phyloP scores from a whole-genome alignment of 2,329 filamentous ascomycete genomes.

The Pestalotiopsis sp. region DNA sequence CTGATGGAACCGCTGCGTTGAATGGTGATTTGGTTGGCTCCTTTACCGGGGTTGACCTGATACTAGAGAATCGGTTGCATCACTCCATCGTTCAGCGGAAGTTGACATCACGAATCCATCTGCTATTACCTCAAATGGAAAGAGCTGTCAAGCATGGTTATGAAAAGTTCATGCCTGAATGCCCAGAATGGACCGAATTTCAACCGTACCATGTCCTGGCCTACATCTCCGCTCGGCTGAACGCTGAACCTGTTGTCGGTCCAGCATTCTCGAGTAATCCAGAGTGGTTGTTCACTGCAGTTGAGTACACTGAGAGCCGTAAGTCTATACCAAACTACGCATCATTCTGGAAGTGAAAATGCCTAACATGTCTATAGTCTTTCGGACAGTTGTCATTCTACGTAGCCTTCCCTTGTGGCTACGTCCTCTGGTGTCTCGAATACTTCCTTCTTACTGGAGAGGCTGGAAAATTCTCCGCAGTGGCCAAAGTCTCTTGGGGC shows the following conservation, averaged over 20 bases:
- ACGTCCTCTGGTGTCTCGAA: constrained; percentile 11
- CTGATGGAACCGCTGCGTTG: too few species aligned
- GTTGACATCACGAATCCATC: constrained; percentile 16
- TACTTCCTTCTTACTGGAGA: constrained; percentile 20
- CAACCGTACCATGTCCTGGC: constrained; percentile 9
- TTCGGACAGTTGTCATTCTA: constrained; percentile 14
- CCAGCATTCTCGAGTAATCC: constrained; percentile 10
- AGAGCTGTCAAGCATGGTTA: background rate
- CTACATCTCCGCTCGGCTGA: constrained; percentile 5
- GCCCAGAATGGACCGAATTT: constrained; percentile 15
- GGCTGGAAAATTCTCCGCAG: constrained; percentile 3
- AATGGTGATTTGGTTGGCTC: constrained; percentile 15
- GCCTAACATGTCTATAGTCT: background rate
- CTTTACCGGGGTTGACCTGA: constrained; percentile 17
- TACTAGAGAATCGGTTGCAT: constrained; percentile 18
- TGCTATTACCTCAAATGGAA: constrained; percentile 15
- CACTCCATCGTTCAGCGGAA: constrained; percentile 20
- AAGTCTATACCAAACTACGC: too few species aligned
- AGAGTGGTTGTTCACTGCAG: constrained; percentile 13
- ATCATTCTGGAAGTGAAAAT: too few species aligned
- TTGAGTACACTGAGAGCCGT: constrained; percentile 16
- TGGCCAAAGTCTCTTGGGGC: constrained; percentile 9
- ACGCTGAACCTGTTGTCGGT: constrained; percentile 13
- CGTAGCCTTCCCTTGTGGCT: constrained; percentile 13
- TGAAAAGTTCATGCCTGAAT: constrained; percentile 1